Base-by-base conservation (phyloP, 164 flowering plant species). In the Paratinospora sagittata region DNA sequence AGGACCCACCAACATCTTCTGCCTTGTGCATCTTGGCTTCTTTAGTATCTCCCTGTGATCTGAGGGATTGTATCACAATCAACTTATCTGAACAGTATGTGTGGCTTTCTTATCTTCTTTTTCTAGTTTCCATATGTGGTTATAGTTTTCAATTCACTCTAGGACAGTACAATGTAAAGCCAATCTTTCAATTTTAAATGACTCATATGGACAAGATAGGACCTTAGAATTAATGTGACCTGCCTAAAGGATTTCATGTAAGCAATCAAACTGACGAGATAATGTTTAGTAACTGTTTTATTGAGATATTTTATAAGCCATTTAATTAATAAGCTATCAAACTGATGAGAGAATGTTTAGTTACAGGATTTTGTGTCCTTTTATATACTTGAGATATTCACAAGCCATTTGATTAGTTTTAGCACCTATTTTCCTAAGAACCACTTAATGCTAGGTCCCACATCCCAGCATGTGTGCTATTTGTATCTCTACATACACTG, bases 1-100 rank as follows among this genome's bases (percentile, higher is more conserved):
- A 34, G 16, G 86, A 78, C 68, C 99, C 99, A n/a, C 80, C 89
- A 34, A 67, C 79, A 43, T 84, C 99, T 33, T 85, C 97, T 76
- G 82, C 81, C 33, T 86, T 85, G 75, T 96, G 99, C 84, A 85
- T 93, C 72, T 76, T 72, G 70, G 83, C 93, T 63, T 86, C 92
- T 66, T 85, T 88, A 58, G 96, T 91, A 74, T 85, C 97, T 73
- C 84, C 93, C 65, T 88, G 99, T 83, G 78, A 86, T 21, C 68
- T 90, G 70, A 87, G 89, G 76, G 99, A 96, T 75, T 93, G 97
- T 73, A 78, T 96, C 52, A 77, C 84, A 24, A 77, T 92, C 70
- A 75, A 69, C 67, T 74, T 73, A 39, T 65, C 73, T 36, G 78
- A 83, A 70, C 61, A 55, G 98, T 95, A 88, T 47, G 91, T 82